A percentile compares a stretch with the other conserved stretches of the same genome.
phyloP scores from a whole-genome alignment of 495 filamentous ascomycete genomes.

The Aspergillus nanangensis region DNA sequence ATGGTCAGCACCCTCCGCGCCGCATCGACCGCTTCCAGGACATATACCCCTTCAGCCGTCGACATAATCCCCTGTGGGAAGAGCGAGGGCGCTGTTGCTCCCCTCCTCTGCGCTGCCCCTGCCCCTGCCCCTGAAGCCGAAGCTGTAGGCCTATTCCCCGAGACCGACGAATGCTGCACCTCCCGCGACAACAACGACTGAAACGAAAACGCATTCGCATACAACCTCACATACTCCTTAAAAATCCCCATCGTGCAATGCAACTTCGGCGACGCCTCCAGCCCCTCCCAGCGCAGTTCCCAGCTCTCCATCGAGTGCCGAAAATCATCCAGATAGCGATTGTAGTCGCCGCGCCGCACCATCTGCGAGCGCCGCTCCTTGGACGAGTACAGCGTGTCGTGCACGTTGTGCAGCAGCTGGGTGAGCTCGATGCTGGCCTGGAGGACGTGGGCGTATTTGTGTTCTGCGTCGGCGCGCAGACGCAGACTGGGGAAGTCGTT shows the following conservation, averaged over 20 bases:
- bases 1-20: too few relatives aligned
- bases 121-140: too few relatives aligned
- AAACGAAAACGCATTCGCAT: conserved; percentile 6
- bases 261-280: conserved; percentile 1
- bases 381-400: conserved; percentile 12
- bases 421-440: conserved; percentile 13
- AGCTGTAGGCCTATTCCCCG: too few relatives aligned
- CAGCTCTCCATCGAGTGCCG: conserved; percentile 4
- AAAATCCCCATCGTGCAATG: conserved; percentile 1
- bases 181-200: too few relatives aligned
- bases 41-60: too few relatives aligned
- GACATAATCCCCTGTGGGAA: too few relatives aligned
- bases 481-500: conserved; percentile 11
- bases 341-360: conserved; percentile 9
- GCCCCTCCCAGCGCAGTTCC: conserved; percentile 3
- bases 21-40: too few relatives aligned
- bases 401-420: conserved; percentile 6
- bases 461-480: background rate
- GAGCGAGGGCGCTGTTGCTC: too few relatives aligned
- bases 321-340: conserved; percentile 11
- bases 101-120: too few relatives aligned
- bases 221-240: conserved; percentile 6
- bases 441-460: conserved; percentile 4
- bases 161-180: too few relatives aligned
- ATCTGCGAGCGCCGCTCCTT: conserved; percentile 8